phyloP scores from a whole-genome alignment of 306 rosid genomes.

The Cucurbita maxima region DNA sequence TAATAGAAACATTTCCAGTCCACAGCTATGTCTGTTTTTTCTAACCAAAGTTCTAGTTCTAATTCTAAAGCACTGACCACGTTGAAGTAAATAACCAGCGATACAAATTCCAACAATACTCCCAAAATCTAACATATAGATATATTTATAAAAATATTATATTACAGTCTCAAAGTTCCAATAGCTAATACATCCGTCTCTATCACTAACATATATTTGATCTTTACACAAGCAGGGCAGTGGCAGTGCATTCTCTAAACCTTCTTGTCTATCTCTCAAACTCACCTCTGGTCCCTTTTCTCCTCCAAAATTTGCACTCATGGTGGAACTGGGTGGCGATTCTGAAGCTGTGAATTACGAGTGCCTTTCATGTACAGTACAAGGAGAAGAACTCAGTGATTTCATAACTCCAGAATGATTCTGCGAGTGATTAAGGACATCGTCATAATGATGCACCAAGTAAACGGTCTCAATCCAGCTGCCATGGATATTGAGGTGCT shows the following conservation, averaged over 20 bases:
- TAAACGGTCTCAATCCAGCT: conserved; percentile 7
- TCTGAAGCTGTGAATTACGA: background rate
- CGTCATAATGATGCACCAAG: background rate
- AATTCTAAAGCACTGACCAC: background rate
- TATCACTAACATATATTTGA: background rate
- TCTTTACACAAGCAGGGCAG: conserved; percentile 1
- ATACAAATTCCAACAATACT: background rate
- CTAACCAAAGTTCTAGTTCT: background rate
- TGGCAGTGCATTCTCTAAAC: background rate
- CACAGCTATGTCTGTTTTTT: background rate
- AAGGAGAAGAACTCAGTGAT: background rate
- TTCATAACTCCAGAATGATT: background rate
- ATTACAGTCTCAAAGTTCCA: background rate
- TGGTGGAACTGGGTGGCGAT: conserved; percentile 1
- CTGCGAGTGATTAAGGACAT: background rate
- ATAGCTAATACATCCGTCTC: background rate
- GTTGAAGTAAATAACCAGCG: background rate
- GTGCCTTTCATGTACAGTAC: background rate
- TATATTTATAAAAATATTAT: background rate
- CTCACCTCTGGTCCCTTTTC: conserved; percentile 8
- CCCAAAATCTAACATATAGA: background rate
- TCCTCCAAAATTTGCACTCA: background rate
- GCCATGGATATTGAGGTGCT: conserved; percentile 1
- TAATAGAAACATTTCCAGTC: background rate
- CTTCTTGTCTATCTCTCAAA: background rate